Conservation (phyloP, 169 alveolate species). For the Eimeria falciformis region DNA sequence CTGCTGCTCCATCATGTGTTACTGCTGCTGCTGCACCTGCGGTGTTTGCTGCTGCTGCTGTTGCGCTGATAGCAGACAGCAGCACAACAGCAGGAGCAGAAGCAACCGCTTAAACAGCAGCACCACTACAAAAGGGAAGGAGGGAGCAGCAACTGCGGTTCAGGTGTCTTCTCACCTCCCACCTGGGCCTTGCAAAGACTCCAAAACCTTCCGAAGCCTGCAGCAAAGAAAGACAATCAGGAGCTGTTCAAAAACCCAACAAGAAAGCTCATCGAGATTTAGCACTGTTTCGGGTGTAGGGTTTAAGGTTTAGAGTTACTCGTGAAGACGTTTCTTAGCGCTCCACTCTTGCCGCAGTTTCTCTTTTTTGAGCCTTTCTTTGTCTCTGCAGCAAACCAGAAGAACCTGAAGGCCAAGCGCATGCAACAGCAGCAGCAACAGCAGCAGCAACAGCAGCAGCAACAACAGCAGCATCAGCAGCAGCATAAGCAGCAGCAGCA, state of each 20-base stretch:
- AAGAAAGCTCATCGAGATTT: not conserved
- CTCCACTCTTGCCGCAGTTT: constrained; percentile 17
- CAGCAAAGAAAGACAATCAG: not conserved
- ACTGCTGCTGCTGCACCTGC: not conserved
- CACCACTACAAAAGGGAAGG: not conserved
- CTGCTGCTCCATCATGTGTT: constrained; percentile 1
- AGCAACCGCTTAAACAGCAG: not conserved
- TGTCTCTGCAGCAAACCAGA: constrained; percentile 25
- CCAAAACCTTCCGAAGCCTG: constrained; percentile 3
- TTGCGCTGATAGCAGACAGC: not conserved
- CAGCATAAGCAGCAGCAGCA: not conserved
- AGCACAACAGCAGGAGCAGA: not conserved
- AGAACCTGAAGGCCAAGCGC: not conserved
- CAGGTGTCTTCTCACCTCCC: too few relatives aligned
- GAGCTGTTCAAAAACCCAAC: not conserved
- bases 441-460: constrained; percentile 1
- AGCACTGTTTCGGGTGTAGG: not conserved
- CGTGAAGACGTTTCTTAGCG: constrained; percentile 31
- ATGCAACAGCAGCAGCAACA: not conserved
- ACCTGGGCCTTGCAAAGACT: not conserved
- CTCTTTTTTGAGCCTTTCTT: constrained; percentile 34
- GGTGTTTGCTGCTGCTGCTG: not conserved
- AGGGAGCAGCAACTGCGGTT: constrained; percentile 7
- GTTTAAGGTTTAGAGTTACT: not conserved
- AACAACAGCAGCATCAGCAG: not conserved